Evolutionary conservation across 768 basidiomycete species (phyloP), one percentile per base, ranked within the genome.

Genomic region (Leccinum sublutescens): DNA sequence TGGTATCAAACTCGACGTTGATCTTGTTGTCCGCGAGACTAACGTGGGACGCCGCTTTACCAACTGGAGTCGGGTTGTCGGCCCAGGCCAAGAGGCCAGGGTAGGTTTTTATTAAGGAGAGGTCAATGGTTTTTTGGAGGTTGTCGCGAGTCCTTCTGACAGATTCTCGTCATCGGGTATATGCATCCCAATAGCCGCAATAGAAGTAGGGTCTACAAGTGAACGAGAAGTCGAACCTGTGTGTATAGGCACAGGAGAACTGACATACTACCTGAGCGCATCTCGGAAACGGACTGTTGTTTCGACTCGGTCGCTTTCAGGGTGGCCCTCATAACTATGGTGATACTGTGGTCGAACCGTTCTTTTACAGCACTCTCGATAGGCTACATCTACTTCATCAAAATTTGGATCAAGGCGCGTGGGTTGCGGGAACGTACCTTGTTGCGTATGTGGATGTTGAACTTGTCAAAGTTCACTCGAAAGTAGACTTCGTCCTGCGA

Each of bases 391-490:
- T 95, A 71, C 27, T 55, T 57, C 50, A 66, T 64, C 59, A 64
- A 63, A 29, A 4, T 52, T 29, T 19, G 52, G 62, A 57, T 52
- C 47, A 38, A 43, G 33, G 11, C 14, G 19, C 25, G 11, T 15
- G 17, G 19, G 57, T 52, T 47, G 50, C 17, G 17, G 23, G 51
- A 64, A 65, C 84, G 8, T 64, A 93, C 93, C 68, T 87, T 80
- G 75, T 97, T 96, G 47, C 96, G 88, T 54, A 97, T 85, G 65
- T 92, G 87, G 33, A 93, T 78, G 64, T 89, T 86, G 74, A 31
- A 95, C 66, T 85, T 89, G 64, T 94, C 88, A 69, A 87, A 91
- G 76, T 98, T 98, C 51, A 98, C 82, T 52, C 91, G 85, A 69
- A 97, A 91, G 73, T 87, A 86, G 34, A 92, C 82, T 3, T 78